A percentile compares a stretch with the other conserved stretches of the same genome.
Evolutionary conservation across 2,329 filamentous ascomycete genomes (phyloP).

Genomic region (Fusarium foetens): DNA sequence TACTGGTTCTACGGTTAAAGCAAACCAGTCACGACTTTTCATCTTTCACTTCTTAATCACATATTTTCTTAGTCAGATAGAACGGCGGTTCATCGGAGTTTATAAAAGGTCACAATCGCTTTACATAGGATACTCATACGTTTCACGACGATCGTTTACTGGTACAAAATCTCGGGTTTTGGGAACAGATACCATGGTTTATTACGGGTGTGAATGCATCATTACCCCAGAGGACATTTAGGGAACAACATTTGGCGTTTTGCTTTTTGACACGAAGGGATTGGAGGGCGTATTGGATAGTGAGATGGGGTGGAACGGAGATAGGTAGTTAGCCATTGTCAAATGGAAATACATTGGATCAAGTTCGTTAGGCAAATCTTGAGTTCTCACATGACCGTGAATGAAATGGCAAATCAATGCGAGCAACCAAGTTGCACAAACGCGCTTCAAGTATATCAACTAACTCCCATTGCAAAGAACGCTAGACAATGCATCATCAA

Average conservation of each 20-base stretch:
- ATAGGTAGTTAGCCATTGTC: slow-evolving; percentile 4
- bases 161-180: slow-evolving; percentile 27
- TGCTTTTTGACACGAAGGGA: slow-evolving; percentile 4
- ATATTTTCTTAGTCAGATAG: slow-evolving; percentile 31
- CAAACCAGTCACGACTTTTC: neutral
- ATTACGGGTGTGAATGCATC: slow-evolving; percentile 10
- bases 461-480: neutral
- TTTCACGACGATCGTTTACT: slow-evolving; percentile 37
- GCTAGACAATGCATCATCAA: neutral
- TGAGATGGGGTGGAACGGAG: neutral
- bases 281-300: slow-evolving; percentile 5
- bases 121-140: slow-evolving; percentile 25
- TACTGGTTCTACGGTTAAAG: slow-evolving; percentile 66
- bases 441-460: neutral
- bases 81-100: slow-evolving; percentile 37
- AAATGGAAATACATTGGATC: slow-evolving; percentile 4
- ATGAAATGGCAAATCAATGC: neutral
- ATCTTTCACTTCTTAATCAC: slow-evolving; percentile 26
- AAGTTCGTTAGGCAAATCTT: neutral
- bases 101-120: slow-evolving; percentile 38
- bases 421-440: neutral
- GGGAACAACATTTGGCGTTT: slow-evolving; percentile 16
- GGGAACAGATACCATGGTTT: slow-evolving; percentile 38
- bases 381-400: neutral
- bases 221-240: slow-evolving; percentile 18